Evolutionary conservation across 768 basidiomycete species (phyloP), one percentile per base, ranked within the genome.

Genomic region (Favolaschia claudopus): DNA sequence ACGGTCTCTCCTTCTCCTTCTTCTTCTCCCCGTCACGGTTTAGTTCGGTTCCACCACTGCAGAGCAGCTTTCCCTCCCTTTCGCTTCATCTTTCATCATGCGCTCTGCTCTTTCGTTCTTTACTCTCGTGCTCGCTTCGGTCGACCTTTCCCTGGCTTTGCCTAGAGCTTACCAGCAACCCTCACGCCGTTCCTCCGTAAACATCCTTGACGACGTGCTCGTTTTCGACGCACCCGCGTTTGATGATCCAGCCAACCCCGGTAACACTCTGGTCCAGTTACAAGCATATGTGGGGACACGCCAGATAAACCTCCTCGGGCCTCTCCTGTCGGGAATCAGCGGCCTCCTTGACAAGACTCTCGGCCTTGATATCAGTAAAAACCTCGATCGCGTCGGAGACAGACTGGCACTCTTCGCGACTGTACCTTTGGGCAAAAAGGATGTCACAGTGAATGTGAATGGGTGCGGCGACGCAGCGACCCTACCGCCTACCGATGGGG

Each of bases 171-270:
- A 59, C 37, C 52, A 63, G 31, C 24, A 19, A 7, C 57, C 54
- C 13, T 43, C 38, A 14, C 57, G 55, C 5, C 53, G 63, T 15
- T 44, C 58, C 50, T 63, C 67, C 5, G 56, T 71, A 19, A 63
- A 63, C 32, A 14, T 70, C 19, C 56, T 74, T 15, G 74, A 79
- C 62, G 68, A 74, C 36, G 68, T 77, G 33, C 65, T 79, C 27
- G 68, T 79, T 15, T 76, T 79, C 58, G 78, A 80, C 48, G 75
- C 76, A 3, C 73, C 76, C 7, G 77, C 76, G 3, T 79, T 77
- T 46, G 70, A 74, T 8, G 75, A 78, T 54, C 73, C 76, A 5
- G 47, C 65, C 34, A 71, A 78, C 36, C 61, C 70, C 0, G 67
- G 59, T 10, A 70, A 72, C 40, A 76, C 73, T 24, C 62, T 76